Conservation (phyloP, 805 yeast genomes). For the Starmerella vitae region DNA sequence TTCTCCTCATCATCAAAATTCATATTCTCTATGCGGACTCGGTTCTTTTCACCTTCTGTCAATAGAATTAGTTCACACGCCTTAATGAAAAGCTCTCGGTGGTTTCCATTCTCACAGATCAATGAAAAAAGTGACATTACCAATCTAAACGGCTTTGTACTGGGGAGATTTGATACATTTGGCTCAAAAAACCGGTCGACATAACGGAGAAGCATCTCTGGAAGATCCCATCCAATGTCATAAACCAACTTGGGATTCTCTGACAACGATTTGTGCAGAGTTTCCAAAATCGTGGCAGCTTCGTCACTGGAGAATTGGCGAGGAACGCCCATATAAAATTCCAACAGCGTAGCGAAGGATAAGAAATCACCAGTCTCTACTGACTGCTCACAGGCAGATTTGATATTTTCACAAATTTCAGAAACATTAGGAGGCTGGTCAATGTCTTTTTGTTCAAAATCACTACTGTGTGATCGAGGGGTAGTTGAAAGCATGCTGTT, state of each 20-base stretch:
- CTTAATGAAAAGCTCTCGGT: constrained; percentile 64
- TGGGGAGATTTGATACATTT: constrained; percentile 20
- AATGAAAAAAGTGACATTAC: constrained; percentile 38
- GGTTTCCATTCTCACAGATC: constrained; percentile 57
- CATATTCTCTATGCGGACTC: constrained; percentile 24
- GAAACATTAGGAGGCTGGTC: constrained; percentile 1
- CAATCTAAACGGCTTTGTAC: constrained; percentile 28
- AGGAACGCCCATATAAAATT: constrained; percentile 43
- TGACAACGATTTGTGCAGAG: constrained; percentile 31
- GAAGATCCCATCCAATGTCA: constrained; percentile 89
- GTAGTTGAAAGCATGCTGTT: neutral
- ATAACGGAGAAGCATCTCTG: constrained; percentile 47
- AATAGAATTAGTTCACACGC: constrained; percentile 46
- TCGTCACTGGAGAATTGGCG: constrained; percentile 36
- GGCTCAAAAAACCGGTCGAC: constrained; percentile 23
- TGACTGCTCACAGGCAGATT: constrained; percentile 11
- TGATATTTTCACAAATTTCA: constrained; percentile 16
- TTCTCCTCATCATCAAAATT: constrained; percentile 4
- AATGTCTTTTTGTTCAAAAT: neutral
- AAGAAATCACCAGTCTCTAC: constrained; percentile 45
- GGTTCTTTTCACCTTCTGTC: constrained; percentile 13
- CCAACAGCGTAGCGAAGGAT: constrained; percentile 60
- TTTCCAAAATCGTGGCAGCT: constrained; percentile 24
- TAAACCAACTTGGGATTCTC: constrained; percentile 38
- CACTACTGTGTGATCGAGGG: neutral